phyloP scores from a whole-genome alignment of 371 early-diverging fungal species.

The Saksenaea oblongispora region DNA sequence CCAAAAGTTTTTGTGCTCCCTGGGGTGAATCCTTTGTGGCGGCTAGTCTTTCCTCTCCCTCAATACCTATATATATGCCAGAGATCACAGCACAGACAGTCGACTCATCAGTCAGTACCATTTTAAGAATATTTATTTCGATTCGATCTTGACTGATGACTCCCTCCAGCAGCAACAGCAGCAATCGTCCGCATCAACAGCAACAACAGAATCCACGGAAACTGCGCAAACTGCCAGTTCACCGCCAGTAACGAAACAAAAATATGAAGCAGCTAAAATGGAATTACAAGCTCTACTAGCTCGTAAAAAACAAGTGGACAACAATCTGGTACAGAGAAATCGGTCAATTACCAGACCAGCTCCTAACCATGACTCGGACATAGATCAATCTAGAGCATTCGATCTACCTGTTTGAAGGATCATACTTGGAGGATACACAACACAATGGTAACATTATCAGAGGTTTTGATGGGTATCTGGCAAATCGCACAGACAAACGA shows the following conservation, averaged over 20 bases:
- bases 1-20: too few relatives aligned
- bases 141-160: background rate
- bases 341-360: background rate
- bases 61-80: background rate
- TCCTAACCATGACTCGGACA: background rate
- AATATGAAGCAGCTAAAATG: slow-evolving; percentile 61
- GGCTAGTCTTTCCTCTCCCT: too few relatives aligned
- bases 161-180: background rate
- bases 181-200: background rate
- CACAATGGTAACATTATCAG: slow-evolving; percentile 80
- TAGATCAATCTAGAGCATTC: slow-evolving; percentile 67
- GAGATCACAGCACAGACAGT: background rate
- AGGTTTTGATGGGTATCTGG: slow-evolving; percentile 80
- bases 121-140: background rate
- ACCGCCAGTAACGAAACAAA: slow-evolving; percentile 54
- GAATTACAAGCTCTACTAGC: slow-evolving; percentile 57
- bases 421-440: slow-evolving; percentile 82
- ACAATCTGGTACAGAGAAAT: slow-evolving; percentile 52
- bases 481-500: slow-evolving; percentile 56
- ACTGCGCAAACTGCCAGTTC: slow-evolving; percentile 23
- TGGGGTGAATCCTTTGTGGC: too few relatives aligned
- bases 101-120: slow-evolving; percentile 1
- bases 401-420: slow-evolving; percentile 80
- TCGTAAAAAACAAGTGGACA: slow-evolving; percentile 65
- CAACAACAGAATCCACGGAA: slow-evolving; percentile 9